These are phyloP conservation scores for Elymus sibiricus DNA, from an alignment of 176 grass and related monocot genomes.

Conservation along the genomic window DNA sequence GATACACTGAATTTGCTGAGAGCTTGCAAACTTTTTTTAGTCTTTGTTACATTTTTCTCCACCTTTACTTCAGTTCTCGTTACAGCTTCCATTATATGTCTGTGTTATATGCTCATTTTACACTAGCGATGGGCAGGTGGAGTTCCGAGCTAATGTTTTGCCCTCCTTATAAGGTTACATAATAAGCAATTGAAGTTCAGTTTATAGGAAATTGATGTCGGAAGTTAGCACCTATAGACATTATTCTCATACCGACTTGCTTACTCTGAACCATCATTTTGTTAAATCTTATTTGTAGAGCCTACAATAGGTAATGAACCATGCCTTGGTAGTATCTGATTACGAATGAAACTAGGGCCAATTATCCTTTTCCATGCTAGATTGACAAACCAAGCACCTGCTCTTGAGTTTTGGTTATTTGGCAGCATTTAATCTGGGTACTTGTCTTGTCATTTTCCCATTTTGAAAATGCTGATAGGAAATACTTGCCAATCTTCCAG, in stretches of 20 bases:
- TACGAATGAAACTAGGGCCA: not conserved
- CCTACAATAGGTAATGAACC: not conserved
- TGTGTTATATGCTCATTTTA: not conserved
- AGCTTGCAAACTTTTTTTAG: not conserved
- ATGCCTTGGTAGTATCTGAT: not conserved
- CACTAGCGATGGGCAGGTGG: not conserved
- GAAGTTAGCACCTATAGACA: not conserved
- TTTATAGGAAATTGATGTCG: not conserved
- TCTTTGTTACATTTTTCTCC: not conserved
- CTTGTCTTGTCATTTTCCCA: slow-evolving; percentile 3
- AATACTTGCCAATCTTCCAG: slow-evolving; percentile 47
- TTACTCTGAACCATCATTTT: slow-evolving; percentile 5
- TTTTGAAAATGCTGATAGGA: slow-evolving; percentile 30
- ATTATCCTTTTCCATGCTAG: not conserved
- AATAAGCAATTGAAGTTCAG: not conserved
- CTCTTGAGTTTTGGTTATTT: not conserved
- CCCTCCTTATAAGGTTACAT: not conserved
- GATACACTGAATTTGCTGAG: slow-evolving; percentile 21
- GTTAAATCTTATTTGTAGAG: not conserved
- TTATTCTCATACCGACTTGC: not conserved
- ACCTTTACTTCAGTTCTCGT: not conserved
- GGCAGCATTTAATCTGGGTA: slow-evolving; percentile 6
- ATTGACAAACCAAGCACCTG: not conserved
- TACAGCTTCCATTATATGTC: too few relatives aligned
- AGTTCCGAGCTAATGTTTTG: not conserved